phyloP scores from a whole-genome alignment of 257 asterid species.

The Eustoma russellianum region DNA sequence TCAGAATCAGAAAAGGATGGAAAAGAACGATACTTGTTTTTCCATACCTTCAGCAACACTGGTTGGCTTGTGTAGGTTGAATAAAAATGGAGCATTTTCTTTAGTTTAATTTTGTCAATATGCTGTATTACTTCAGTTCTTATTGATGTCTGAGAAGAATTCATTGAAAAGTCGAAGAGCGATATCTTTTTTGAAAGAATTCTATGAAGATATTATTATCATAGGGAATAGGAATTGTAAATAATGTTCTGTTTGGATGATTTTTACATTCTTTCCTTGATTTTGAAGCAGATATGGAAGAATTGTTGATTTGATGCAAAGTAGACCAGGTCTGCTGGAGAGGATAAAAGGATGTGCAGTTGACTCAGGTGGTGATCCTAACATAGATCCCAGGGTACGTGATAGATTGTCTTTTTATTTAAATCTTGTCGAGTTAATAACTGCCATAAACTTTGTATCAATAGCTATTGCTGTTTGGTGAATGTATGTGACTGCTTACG shows the following conservation, averaged over 20 bases:
- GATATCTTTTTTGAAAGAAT: too few species aligned
- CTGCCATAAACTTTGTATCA: not conserved
- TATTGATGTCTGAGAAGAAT: too few species aligned
- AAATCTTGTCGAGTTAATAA: conserved; percentile 5
- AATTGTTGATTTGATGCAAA: conserved; percentile 49
- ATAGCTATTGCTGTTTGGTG: not conserved
- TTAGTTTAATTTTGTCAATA: not conserved
- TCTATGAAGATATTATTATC: too few species aligned
- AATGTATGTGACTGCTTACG: not conserved
- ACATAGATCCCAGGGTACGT: conserved; percentile 73
- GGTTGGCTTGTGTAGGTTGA: conserved; percentile 97
- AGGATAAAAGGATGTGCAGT: conserved; percentile 78
- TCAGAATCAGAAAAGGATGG: conserved; percentile 36
- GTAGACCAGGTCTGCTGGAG: conserved; percentile 44
- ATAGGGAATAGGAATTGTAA: too few species aligned
- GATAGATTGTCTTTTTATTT: not conserved
- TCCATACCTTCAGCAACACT: conserved; percentile 85
- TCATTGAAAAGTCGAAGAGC: too few species aligned
- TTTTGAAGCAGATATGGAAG: conserved; percentile 58
- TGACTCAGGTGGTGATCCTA: conserved; percentile 91
- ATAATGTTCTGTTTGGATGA: too few species aligned
- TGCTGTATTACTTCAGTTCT: too few species aligned
- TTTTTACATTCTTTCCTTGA: not conserved
- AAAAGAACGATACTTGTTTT: conserved; percentile 48
- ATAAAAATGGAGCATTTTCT: not conserved